These are phyloP conservation scores for Trichoderma sp. DNA, from an alignment of 2,329 filamentous ascomycete species.

Conservation along the genomic window DNA sequence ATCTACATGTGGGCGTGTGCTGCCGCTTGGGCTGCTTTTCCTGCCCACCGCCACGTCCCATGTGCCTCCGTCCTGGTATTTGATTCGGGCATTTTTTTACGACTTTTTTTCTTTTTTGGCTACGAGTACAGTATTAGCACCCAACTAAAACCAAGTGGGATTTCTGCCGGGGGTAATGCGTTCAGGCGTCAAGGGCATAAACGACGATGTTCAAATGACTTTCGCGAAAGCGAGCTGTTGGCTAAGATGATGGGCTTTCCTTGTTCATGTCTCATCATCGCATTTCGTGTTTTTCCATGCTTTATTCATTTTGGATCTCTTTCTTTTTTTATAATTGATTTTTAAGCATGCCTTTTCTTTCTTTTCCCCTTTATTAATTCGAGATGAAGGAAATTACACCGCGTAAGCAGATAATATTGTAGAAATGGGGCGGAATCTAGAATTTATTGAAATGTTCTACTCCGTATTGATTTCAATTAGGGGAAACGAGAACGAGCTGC, in stretches of 20 bases:
- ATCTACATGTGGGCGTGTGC: neutral
- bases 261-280: neutral
- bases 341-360: neutral
- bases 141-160: neutral
- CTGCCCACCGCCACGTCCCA: neutral
- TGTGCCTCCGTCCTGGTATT: constrained; percentile 6
- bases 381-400: neutral
- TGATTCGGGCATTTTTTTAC: constrained; percentile 8
- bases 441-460: neutral
- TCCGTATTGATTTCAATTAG: neutral
- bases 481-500: neutral
- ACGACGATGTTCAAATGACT: neutral
- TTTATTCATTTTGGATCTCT: neutral
- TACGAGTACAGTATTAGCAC: neutral
- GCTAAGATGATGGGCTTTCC: neutral
- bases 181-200: constrained; percentile 17
- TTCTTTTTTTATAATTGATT: neutral
- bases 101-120: neutral
- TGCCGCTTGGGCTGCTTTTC: neutral
- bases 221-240: neutral
- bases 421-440: neutral
- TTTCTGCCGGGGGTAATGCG: neutral
- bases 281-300: neutral
- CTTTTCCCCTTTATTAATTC: neutral
- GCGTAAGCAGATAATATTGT: neutral